These are phyloP conservation scores for Serendipita sp. DNA, from an alignment of 768 basidiomycete genomes.

Conservation along the genomic window DNA sequence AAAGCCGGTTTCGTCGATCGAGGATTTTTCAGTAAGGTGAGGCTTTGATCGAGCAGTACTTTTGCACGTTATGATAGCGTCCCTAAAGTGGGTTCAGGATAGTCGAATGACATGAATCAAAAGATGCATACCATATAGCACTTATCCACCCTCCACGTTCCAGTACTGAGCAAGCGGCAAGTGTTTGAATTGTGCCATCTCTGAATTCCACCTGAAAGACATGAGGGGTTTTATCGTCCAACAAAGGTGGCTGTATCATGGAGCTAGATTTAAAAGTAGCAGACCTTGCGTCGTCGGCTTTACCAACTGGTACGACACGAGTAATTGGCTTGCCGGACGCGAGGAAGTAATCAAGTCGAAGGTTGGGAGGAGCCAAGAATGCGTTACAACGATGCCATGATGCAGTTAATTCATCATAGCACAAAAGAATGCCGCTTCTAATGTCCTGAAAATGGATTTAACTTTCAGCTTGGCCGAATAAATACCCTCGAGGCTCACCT, in stretches of 20 bases:
- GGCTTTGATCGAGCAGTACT: neutral
- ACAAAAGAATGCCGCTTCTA: neutral
- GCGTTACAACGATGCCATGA: constrained; percentile 1
- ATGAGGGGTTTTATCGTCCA: constrained; percentile 18
- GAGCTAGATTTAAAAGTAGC: neutral
- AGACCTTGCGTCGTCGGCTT: neutral
- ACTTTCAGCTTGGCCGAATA: neutral
- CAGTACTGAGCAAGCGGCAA: constrained; percentile 42
- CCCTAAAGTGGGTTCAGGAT: neutral
- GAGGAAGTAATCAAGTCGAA: neutral
- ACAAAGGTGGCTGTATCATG: neutral
- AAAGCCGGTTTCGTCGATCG: neutral
- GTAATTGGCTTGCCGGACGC: neutral
- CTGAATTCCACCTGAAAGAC: constrained; percentile 53
- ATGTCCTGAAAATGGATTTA: neutral
- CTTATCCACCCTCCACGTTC: constrained; percentile 62
- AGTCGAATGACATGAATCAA: neutral
- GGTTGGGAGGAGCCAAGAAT: neutral
- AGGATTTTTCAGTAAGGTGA: neutral
- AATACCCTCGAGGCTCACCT: neutral
- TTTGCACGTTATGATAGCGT: neutral
- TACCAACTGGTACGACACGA: neutral
- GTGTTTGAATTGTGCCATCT: constrained; percentile 35
- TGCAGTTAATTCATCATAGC: neutral
- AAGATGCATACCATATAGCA: constrained; percentile 44